Base-by-base conservation (phyloP, 768 basidiomycete genomes). In the Serendipita indica region DNA sequence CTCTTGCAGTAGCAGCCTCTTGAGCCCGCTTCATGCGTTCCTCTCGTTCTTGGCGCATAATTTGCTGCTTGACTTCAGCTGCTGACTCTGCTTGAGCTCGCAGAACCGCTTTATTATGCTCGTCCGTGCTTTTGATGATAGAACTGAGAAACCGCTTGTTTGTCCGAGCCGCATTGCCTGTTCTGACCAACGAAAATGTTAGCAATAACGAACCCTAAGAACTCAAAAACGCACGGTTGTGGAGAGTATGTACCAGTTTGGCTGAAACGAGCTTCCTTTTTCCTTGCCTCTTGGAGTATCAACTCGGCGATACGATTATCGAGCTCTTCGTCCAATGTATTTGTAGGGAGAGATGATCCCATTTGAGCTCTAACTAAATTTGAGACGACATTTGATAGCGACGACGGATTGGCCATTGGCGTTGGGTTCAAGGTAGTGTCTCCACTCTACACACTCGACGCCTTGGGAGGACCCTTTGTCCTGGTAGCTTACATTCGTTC, bases 101-200 rank as follows among this genome's bases (percentile, higher is more conserved):
- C 2, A 72, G 60, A 3, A 99, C 74, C 12, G 86, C 82, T 70
- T 84, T 82, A 70, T 99, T 99, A 67, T 99, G 96, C 60, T 93
- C 93, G 67, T 96, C 93, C 3, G 96, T 96, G 63, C 80, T 91
- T 64, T 84, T 81, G 59, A 99, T 92, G 61, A 99, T 91, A 20
- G 68, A 65, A 0, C 67, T 65, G 5, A 77, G 64, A 62, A 77
- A 77, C 13, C 72, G 69, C 59, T 74, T 77, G 65, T 77, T 75
- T 2, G 93, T 70, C 63, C 79, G 82, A 0, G 89, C 89, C 1
- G 80, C 82, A 69, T 82, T 82, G 65, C 89, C 86, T 3, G 78
- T 69, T 59, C 84, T 87, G 12, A 14, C 30, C n/a, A 37, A n/a
- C n/a, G n/a, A n/a, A n/a, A n/a, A n/a, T n/a, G n/a, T n/a, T n/a